Percentiles rank a stretch among this genome's conserved stretches.
phyloP scores from a whole-genome alignment of 2,329 filamentous ascomycete species.

The Neofusicoccum ribis region DNA sequence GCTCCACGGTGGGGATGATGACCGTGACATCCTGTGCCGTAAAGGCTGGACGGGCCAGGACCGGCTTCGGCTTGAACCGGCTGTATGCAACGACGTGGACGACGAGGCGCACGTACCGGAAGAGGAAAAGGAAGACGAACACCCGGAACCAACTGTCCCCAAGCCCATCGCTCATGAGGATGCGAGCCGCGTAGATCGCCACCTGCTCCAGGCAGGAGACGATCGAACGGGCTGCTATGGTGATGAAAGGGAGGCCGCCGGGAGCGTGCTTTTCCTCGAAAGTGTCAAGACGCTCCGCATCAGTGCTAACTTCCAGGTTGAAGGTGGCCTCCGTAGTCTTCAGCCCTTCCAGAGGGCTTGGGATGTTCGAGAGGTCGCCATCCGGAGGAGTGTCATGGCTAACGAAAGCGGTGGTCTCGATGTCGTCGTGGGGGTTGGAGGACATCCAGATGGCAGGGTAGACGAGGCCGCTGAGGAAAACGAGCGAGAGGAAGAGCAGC shows the following conservation, averaged over 20 bases:
- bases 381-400: not conserved
- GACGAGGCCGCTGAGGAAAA: not conserved
- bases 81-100: constrained; percentile 46
- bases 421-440: not conserved
- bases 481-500: not conserved
- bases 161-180: not conserved
- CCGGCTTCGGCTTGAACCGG: constrained; percentile 39
- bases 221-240: not conserved
- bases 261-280: too few relatives aligned
- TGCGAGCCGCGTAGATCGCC: not conserved
- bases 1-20: constrained; percentile 55
- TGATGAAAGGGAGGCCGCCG: too few relatives aligned
- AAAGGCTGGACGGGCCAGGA: constrained; percentile 33
- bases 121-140: constrained; percentile 43
- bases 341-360: not conserved
- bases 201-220: not conserved
- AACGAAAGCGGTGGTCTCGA: not conserved
- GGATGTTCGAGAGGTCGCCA: not conserved
- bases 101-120: constrained; percentile 51
- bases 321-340: not conserved
- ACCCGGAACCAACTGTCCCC: not conserved
- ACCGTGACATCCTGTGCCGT: constrained; percentile 48
- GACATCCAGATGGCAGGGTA: not conserved
- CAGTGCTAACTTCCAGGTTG: too few relatives aligned
- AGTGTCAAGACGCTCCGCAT: not conserved